Conservation (phyloP, 2,329 filamentous ascomycete species). For the Fusarium xyrophilum region DNA sequence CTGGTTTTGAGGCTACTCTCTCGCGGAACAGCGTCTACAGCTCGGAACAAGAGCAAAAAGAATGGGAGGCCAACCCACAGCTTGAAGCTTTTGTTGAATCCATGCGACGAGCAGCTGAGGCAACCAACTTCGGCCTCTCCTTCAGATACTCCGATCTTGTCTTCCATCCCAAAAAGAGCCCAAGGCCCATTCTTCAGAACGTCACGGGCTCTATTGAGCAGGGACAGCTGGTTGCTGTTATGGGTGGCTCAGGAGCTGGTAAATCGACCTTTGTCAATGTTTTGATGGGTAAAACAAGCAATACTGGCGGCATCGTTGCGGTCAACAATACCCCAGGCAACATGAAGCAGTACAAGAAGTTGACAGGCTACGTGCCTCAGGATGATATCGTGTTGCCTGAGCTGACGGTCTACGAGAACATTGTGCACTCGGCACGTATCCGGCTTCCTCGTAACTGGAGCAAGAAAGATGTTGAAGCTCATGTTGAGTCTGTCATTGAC, state of each 20-base stretch:
- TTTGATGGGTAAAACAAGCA: constrained; percentile 64
- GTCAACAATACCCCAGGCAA: constrained; percentile 60
- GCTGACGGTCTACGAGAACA: constrained; percentile 67
- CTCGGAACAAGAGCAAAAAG: constrained; percentile 19
- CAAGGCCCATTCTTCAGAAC: constrained; percentile 57
- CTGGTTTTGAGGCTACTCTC: constrained; percentile 49
- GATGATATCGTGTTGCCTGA: constrained; percentile 67
- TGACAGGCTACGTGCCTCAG: constrained; percentile 68
- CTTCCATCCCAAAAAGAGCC: constrained; percentile 55
- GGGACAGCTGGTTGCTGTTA: constrained; percentile 64
- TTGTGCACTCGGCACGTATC: constrained; percentile 64
- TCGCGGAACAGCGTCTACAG: constrained; percentile 44
- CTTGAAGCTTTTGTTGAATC: constrained; percentile 60
- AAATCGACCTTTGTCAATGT: constrained; percentile 67
- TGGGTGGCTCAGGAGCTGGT: constrained; percentile 66
- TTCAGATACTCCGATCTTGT: constrained; percentile 60
- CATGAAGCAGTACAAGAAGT: constrained; percentile 62
- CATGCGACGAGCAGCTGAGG: constrained; percentile 59
- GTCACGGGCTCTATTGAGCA: constrained; percentile 62
- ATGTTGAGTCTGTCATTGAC: constrained; percentile 64
- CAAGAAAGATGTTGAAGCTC: constrained; percentile 56
- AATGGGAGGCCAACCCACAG: constrained; percentile 42
- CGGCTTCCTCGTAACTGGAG: constrained; percentile 60
- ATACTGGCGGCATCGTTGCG: constrained; percentile 58
- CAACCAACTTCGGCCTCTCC: constrained; percentile 58